These are phyloP conservation scores for Helicostylum pulchrum DNA, from an alignment of 192 early-diverging fungal species.

Conservation along the genomic window DNA sequence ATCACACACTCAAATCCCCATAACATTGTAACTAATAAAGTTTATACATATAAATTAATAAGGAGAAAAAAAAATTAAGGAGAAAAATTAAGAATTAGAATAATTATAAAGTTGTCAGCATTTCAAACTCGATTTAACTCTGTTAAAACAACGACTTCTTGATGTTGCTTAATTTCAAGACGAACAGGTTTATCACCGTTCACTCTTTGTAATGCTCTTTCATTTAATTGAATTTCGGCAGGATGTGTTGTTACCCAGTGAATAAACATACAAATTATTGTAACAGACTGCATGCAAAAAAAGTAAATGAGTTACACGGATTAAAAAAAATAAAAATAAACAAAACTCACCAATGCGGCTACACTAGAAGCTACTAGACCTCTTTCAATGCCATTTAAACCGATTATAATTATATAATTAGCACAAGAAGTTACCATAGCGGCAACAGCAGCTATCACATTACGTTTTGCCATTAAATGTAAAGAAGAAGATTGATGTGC, in stretches of 20 bases:
- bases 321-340: not conserved
- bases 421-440: conserved; percentile 31
- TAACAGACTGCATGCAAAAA: conserved; percentile 1
- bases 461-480: conserved; percentile 35
- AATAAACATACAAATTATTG: conserved; percentile 10
- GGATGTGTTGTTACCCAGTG: conserved; percentile 28
- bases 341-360: conserved; percentile 31
- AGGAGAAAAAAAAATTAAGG: too few species aligned
- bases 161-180: conserved; percentile 39
- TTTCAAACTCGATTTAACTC: conserved; percentile 9
- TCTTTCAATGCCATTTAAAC: conserved; percentile 36
- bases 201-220: conserved; percentile 21
- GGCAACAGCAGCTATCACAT: conserved; percentile 35
- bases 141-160: conserved; percentile 37
- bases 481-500: conserved; percentile 23
- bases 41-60: too few species aligned
- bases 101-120: not conserved
- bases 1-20: too few species aligned
- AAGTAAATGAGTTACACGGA: not conserved
- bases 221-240: conserved; percentile 20
- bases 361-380: conserved; percentile 42
- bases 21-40: too few species aligned
- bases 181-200: conserved; percentile 26
- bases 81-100: too few species aligned
- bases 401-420: conserved; percentile 36